Evolutionary conservation across 768 basidiomycete species (phyloP), one percentile per base, ranked within the genome.

Genomic region (Asterophora parasitica): DNA sequence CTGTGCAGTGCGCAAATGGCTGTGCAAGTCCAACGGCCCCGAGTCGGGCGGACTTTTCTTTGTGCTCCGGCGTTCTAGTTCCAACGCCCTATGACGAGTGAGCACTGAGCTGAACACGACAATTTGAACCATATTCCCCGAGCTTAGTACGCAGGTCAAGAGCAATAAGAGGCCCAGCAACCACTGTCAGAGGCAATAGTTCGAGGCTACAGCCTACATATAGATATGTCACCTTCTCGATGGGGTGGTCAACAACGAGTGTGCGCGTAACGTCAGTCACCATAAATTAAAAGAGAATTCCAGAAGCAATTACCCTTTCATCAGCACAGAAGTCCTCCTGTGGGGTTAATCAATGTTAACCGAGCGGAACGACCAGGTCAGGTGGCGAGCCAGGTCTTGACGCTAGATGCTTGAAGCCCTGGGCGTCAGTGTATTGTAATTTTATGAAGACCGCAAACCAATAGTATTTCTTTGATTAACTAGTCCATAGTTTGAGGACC

Each of bases 21-120:
- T 44, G 45, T 46, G 44, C 35, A 36, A 16, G 32, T 19, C 41
- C 23, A n/a, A n/a, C 53, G 53, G 53, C 17, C 39, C 53, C 53
- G 53, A 46, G 26, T 26, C 31, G 44, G 28, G 16, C 53, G 53
- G 52, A 42, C 11, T 42, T 48, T 38, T 27, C 27, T n/a, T 19
- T 42, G 28, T 5, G 10, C 15, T 23, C 35, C 53, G 46, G 49
- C 30, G 35, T 48, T 41, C 46, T 36, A 43, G 5, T n/a, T n/a
- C n/a, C n/a, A n/a, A 34, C 13, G 10, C 8, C 19, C 19, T 6
- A 19, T n/a, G n/a, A n/a, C n/a, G n/a, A n/a, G n/a, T n/a, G n/a
- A n/a, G n/a, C n/a, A n/a, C n/a, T n/a, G n/a, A n/a, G n/a, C n/a
- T n/a, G n/a, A n/a, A n/a, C n/a, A n/a, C n/a, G n/a, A n/a, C n/a